Evolutionary conservation across 805 yeast species (phyloP).

Genomic region (Candida succiphila): DNA sequence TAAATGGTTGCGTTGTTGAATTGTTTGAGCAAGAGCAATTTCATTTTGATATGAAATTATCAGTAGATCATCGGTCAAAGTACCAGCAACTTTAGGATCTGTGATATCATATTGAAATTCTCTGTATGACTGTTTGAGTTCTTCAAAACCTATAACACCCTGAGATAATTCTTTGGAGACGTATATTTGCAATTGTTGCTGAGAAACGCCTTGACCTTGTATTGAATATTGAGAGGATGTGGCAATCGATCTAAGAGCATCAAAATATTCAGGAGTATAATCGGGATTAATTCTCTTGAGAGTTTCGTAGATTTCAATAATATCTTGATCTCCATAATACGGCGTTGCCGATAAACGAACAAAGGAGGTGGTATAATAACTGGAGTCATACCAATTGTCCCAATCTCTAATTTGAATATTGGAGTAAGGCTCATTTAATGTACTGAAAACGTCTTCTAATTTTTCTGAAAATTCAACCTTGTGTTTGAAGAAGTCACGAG

Average conservation of each 20-base stretch:
- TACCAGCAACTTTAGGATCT: conserved; percentile 9
- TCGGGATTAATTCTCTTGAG: conserved; percentile 32
- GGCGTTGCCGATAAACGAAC: conserved; percentile 38
- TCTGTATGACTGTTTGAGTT: conserved; percentile 20
- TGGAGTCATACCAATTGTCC: conserved; percentile 12
- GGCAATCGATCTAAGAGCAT: conserved; percentile 43
- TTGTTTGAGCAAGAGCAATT: conserved; percentile 11
- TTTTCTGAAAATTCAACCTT: conserved; percentile 8
- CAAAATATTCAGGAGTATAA: conserved; percentile 42
- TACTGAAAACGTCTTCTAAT: conserved; percentile 12
- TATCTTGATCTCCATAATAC: conserved; percentile 36
- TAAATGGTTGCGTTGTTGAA: conserved; percentile 16
- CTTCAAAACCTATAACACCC: conserved; percentile 43
- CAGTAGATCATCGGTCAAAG: conserved; percentile 17
- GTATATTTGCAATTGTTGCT: conserved; percentile 30
- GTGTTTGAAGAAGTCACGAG: conserved; percentile 11
- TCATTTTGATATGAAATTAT: conserved; percentile 17
- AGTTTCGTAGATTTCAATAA: conserved; percentile 36
- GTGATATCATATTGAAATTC: conserved; percentile 18
- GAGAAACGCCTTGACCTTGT: background rate
- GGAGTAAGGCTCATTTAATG: conserved; percentile 15
- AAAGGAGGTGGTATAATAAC: conserved; percentile 9
- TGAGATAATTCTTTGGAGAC: conserved; percentile 38
- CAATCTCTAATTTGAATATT: conserved; percentile 13
- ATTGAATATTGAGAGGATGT: conserved; percentile 30